These are phyloP conservation scores for Lipomyces orientalis DNA, from an alignment of 805 yeast genomes.

Conservation along the genomic window DNA sequence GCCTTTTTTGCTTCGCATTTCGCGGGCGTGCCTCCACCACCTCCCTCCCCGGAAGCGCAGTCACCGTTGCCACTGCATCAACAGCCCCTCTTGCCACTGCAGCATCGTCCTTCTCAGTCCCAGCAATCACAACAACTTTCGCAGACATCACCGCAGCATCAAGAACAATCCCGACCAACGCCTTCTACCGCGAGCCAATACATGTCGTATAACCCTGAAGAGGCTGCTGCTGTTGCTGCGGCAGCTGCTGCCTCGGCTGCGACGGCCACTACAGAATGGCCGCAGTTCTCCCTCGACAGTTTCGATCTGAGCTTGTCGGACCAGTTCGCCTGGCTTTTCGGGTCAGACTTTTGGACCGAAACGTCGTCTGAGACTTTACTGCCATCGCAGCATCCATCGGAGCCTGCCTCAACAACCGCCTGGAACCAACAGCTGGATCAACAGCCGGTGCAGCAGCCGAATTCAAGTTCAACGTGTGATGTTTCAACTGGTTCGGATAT, in stretches of 20 bases:
- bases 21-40: background rate
- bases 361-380: conserved; percentile 19
- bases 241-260: background rate
- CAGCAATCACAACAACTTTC: conserved; percentile 2
- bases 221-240: background rate
- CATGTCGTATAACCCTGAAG: background rate
- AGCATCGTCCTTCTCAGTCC: background rate
- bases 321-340: conserved; percentile 43
- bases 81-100: conserved; percentile 6
- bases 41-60: background rate
- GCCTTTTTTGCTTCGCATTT: background rate
- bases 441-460: background rate
- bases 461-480: background rate
- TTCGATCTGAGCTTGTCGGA: conserved; percentile 39
- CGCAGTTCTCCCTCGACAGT: conserved; percentile 32
- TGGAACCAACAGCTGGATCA: background rate
- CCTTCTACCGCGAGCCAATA: background rate
- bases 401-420: background rate
- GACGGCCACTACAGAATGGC: conserved; percentile 14
- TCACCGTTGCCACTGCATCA: background rate
- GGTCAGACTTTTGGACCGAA: conserved; percentile 38
- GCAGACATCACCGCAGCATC: conserved; percentile 7
- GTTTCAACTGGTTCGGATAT: background rate
- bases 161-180: background rate
- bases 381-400: background rate